phyloP scores from a whole-genome alignment of 1,139 yeast species.

The Candida sanyaensis region DNA sequence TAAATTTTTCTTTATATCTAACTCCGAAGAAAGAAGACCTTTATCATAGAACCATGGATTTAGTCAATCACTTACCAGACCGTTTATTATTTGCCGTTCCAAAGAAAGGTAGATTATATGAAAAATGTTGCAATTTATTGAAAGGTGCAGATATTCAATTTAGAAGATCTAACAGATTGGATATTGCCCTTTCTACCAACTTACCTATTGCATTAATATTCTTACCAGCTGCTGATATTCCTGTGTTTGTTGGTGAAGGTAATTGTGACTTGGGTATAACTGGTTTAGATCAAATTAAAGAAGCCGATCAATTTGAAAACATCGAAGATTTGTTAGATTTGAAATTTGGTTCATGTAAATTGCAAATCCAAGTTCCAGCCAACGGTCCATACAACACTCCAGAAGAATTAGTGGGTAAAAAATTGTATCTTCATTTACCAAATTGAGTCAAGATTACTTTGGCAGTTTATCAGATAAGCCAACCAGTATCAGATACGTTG shows the following conservation, averaged over 20 bases:
- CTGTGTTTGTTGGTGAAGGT: slow-evolving; percentile 96
- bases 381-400: slow-evolving; percentile 63
- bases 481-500: slow-evolving; percentile 85
- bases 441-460: slow-evolving; percentile 73
- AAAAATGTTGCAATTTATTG: slow-evolving; percentile 77
- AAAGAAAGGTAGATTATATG: slow-evolving; percentile 94
- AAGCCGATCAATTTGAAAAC: slow-evolving; percentile 62
- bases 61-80: slow-evolving; percentile 92
- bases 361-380: slow-evolving; percentile 95
- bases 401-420: slow-evolving; percentile 82
- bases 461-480: slow-evolving; percentile 64
- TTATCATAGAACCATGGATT: slow-evolving; percentile 61
- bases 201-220: slow-evolving; percentile 91
- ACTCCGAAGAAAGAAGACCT: too few species aligned
- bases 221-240: slow-evolving; percentile 97
- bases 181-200: slow-evolving; percentile 90
- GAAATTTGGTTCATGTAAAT: slow-evolving; percentile 82
- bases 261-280: slow-evolving; percentile 96
- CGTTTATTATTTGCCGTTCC: slow-evolving; percentile 95
- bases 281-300: slow-evolving; percentile 93
- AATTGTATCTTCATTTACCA: slow-evolving; percentile 88
- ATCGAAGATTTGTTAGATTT: slow-evolving; percentile 82
- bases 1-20: neutral
- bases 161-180: slow-evolving; percentile 86
- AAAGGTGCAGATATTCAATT: slow-evolving; percentile 92